Base-by-base conservation (phyloP, 2,329 filamentous ascomycete species). In the Colletotrichum cuscutae region DNA sequence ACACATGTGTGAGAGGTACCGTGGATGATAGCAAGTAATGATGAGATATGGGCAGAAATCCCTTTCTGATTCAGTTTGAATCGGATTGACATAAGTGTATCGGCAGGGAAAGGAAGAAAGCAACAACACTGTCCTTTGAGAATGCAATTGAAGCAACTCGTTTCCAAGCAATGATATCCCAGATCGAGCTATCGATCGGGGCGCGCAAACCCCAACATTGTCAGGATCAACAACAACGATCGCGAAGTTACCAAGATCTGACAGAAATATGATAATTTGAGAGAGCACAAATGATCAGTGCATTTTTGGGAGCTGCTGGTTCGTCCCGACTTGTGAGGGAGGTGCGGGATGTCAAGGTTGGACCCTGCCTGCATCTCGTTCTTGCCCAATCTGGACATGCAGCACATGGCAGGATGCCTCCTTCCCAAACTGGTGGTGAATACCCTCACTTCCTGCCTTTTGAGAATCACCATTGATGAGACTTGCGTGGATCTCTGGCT, bases 321-420 rank as follows among this genome's bases (percentile, higher is more conserved):
- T 72, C 70, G 28, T 72, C 70, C 66, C 35, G 24, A 72, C 12
- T 70, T 32, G n/a, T 24, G n/a, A 72, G 32, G 60, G 46, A 57
- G 70, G 70, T 56, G 68, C 59, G 69, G 69, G 58, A 54, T 24
- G 53, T 64, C 46, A 37, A 68, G 66, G 59, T 46, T 60, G 46
- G 30, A 65, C 60, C 65, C 70, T 57, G 62, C 26, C 24, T 35
- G 24, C 42, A 52, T 56, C 26, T 22, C 49, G 35, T 54, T 22
- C 65, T 46, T 60, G 52, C 60, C 66, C 22, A 3, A 54, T 64
- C 28, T 13, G 35, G 66, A 56, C n/a, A 32, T n/a, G 53, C 22
- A 28, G 24, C 22, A 28, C 22, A 35, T 56, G 26, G 15, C 42
- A 37, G 19, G 35, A 69, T 37, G 59, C 15, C 35, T 65, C 70